Percentiles rank a stretch among this genome's conserved stretches.
Conservation (phyloP, 1,284 basidiomycete genomes). For the Anthracocystis setariae region DNA sequence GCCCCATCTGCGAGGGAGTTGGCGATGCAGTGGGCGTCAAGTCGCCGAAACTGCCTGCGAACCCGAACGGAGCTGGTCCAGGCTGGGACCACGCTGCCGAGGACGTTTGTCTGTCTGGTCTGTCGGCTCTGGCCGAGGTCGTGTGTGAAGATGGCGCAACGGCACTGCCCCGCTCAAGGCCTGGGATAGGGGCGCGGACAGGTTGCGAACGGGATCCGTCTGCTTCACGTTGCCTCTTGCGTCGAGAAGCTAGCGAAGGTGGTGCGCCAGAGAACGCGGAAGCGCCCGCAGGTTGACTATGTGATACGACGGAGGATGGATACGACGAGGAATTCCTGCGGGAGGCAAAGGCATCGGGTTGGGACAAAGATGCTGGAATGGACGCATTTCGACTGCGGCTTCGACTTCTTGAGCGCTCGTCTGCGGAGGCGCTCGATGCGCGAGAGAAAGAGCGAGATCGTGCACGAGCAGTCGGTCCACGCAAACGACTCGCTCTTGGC, state of each 20-base stretch:
- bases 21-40: slow-evolving; percentile 28
- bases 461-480: slow-evolving; percentile 29
- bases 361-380: slow-evolving; percentile 16
- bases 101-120: not conserved
- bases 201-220: slow-evolving; percentile 19
- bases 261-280: slow-evolving; percentile 19
- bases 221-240: slow-evolving; percentile 12
- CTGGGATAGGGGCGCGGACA: slow-evolving; percentile 7
- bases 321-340: slow-evolving; percentile 23
- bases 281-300: slow-evolving; percentile 16
- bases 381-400: slow-evolving; percentile 28
- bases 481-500: slow-evolving; percentile 35
- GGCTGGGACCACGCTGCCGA: slow-evolving; percentile 22
- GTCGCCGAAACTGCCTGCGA: slow-evolving; percentile 27
- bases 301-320: slow-evolving; percentile 16
- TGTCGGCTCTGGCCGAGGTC: not conserved
- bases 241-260: slow-evolving; percentile 20
- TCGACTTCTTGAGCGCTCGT: slow-evolving; percentile 27
- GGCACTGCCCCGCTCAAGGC: not conserved
- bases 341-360: slow-evolving; percentile 13
- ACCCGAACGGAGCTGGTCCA: slow-evolving; percentile 13
- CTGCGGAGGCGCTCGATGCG: slow-evolving; percentile 29
- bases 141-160: not conserved
- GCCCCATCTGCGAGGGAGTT: slow-evolving; percentile 19
- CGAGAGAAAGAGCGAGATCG: slow-evolving; percentile 44